Percentiles rank a stretch among this genome's conserved stretches.
phyloP scores from a whole-genome alignment of 306 rosid genomes.

The Citrullus amarus region DNA sequence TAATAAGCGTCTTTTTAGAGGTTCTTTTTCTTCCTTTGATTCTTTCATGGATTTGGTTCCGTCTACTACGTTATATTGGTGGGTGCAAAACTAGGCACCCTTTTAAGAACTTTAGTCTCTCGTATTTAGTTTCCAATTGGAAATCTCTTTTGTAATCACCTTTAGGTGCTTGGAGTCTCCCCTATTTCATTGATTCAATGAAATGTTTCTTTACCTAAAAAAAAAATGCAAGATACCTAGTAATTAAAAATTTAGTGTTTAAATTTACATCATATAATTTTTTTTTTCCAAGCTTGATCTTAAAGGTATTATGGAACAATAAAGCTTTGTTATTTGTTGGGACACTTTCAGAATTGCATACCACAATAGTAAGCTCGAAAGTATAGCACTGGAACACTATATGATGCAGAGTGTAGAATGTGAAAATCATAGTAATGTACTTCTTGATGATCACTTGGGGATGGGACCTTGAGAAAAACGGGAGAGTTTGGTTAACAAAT shows the following conservation, averaged over 20 bases:
- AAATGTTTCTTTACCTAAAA: too few species aligned
- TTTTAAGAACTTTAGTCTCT: too few species aligned
- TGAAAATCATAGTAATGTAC: constrained; percentile 56
- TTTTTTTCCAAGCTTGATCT: background rate
- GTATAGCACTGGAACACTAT: constrained; percentile 61
- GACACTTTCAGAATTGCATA: constrained; percentile 18
- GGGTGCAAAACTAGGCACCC: too few species aligned
- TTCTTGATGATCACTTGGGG: constrained; percentile 21
- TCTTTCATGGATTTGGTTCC: too few species aligned
- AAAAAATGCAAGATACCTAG: background rate
- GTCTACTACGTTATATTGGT: too few species aligned
- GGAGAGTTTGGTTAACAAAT: background rate
- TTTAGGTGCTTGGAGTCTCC: too few species aligned
- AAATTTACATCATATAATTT: background rate
- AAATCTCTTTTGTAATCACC: too few species aligned
- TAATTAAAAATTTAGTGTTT: background rate
- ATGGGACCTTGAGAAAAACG: constrained; percentile 26
- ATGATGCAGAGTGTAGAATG: constrained; percentile 55
- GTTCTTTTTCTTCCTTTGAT: too few species aligned
- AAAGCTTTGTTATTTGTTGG: background rate
- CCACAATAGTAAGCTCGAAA: constrained; percentile 58
- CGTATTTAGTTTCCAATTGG: too few species aligned
- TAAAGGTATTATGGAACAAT: background rate
- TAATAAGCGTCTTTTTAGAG: too few species aligned
- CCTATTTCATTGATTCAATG: too few species aligned